These are phyloP conservation scores for Fomitiporia mediterranea DNA, from an alignment of 1,284 basidiomycete species.

Conservation along the genomic window DNA sequence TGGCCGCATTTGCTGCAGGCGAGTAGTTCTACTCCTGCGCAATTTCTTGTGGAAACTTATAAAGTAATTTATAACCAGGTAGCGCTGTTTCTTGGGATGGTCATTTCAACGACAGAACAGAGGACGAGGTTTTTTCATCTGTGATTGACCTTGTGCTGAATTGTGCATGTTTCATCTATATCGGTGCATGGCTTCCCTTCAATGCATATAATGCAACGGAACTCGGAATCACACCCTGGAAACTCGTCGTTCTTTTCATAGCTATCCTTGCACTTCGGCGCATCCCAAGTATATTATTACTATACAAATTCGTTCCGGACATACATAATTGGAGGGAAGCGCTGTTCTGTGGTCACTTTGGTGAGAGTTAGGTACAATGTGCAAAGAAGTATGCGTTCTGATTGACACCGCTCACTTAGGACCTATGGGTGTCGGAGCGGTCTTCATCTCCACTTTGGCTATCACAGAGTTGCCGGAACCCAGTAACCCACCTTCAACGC, in stretches of 20 bases:
- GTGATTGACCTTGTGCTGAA: slow-evolving; percentile 87
- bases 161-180: slow-evolving; percentile 85
- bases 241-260: slow-evolving; percentile 68
- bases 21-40: slow-evolving; percentile 32
- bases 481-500: slow-evolving; percentile 50
- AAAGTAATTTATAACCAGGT: slow-evolving; percentile 24
- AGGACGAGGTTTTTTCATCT: slow-evolving; percentile 82
- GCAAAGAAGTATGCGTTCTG: no score
- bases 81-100: slow-evolving; percentile 94
- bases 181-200: slow-evolving; percentile 88
- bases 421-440: slow-evolving; percentile 71
- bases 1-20: slow-evolving; percentile 93
- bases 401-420: neutral
- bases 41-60: no score
- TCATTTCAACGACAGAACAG: slow-evolving; percentile 81
- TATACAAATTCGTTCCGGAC: slow-evolving; percentile 84
- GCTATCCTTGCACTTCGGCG: slow-evolving; percentile 68
- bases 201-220: slow-evolving; percentile 54
- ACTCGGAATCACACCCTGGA: slow-evolving; percentile 69
- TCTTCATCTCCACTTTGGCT: slow-evolving; percentile 83
- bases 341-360: slow-evolving; percentile 85
- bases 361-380: no score
- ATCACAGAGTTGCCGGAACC: slow-evolving; percentile 62
- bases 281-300: slow-evolving; percentile 66
- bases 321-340: slow-evolving; percentile 77